phyloP scores from a whole-genome alignment of 2,329 filamentous ascomycete genomes.

The Ploettnerulaceae sp. region DNA sequence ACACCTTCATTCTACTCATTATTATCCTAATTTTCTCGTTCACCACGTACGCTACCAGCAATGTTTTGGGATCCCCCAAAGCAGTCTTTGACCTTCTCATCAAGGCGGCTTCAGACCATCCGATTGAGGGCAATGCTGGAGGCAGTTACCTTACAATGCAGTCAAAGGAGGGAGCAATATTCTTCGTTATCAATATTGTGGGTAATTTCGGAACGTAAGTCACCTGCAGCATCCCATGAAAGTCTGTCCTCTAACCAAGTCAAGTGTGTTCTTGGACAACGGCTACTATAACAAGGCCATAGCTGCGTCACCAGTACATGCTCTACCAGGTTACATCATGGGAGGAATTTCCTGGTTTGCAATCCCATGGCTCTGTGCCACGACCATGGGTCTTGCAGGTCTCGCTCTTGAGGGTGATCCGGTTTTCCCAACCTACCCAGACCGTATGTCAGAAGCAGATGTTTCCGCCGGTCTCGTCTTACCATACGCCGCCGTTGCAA shows the following conservation, averaged over 20 bases:
- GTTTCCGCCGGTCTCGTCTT: constrained; percentile 80
- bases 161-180: constrained; percentile 74
- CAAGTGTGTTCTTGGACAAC: constrained; percentile 74
- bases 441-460: constrained; percentile 67
- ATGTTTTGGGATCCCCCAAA: constrained; percentile 66
- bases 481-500: constrained; percentile 76
- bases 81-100: constrained; percentile 75
- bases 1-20: constrained; percentile 78
- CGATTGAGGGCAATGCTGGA: constrained; percentile 71
- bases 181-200: constrained; percentile 87
- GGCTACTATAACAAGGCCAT: constrained; percentile 94
- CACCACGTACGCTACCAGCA: constrained; percentile 71
- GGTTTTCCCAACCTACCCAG: constrained; percentile 65
- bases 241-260: constrained; percentile 40
- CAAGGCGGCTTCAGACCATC: constrained; percentile 62
- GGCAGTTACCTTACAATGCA: constrained; percentile 87
- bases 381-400: constrained; percentile 79
- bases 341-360: constrained; percentile 89
- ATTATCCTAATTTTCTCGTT: constrained; percentile 85
- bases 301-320: constrained; percentile 77
- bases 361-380: constrained; percentile 85
- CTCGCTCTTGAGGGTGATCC: constrained; percentile 73
- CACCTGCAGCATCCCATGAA: not conserved
- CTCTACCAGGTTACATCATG: constrained; percentile 76
- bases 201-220: constrained; percentile 63